phyloP scores from a whole-genome alignment of 192 early-diverging fungal genomes.

The Chytriomyces confervae region DNA sequence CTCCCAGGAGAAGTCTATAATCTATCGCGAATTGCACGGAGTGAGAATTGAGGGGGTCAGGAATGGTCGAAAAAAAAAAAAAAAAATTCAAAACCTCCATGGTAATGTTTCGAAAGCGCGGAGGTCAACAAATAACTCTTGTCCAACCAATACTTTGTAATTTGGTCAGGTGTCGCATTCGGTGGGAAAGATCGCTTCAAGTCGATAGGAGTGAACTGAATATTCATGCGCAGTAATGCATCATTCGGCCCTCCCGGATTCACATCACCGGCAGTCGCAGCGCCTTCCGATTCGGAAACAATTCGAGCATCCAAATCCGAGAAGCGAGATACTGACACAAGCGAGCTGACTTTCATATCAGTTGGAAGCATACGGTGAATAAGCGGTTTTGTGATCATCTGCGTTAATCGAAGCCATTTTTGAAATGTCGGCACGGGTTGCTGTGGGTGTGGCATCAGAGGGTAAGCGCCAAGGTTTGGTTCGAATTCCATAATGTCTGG shows the following conservation, averaged over 20 bases:
- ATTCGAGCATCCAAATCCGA: constrained; percentile 54
- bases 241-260: not conserved
- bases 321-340: constrained; percentile 65
- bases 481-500: constrained; percentile 81
- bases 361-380: constrained; percentile 55
- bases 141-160: constrained; percentile 84
- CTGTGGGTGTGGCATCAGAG: constrained; percentile 56
- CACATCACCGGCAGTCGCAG: not conserved
- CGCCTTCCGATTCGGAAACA: constrained; percentile 1
- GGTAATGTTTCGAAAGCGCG: constrained; percentile 45
- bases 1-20: constrained; percentile 68
- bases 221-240: not conserved
- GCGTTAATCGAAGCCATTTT: constrained; percentile 79
- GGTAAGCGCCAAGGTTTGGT: constrained; percentile 80
- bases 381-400: constrained; percentile 64
- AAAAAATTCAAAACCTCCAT: constrained; percentile 21
- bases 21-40: constrained; percentile 33
- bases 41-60: not conserved
- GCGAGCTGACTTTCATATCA: constrained; percentile 47
- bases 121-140: constrained; percentile 82
- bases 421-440: constrained; percentile 64
- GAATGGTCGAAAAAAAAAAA: not conserved
- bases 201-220: constrained; percentile 76
- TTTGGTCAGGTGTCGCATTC: constrained; percentile 67
- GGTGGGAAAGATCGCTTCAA: constrained; percentile 80